Evolutionary conservation across 306 rosid species (phyloP).

Genomic region (Astragalus membranaceus): DNA sequence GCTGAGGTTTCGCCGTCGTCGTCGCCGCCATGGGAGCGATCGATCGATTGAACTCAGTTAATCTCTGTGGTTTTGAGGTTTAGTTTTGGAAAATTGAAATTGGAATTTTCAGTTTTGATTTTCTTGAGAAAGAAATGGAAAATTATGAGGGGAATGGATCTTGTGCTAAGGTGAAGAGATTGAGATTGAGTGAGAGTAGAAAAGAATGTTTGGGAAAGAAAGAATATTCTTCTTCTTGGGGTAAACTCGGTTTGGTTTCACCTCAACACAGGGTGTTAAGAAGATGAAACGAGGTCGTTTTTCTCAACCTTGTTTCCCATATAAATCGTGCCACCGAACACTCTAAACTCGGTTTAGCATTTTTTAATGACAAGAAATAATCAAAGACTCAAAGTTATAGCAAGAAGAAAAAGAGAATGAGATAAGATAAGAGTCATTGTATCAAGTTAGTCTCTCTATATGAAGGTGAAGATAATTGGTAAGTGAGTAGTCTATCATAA

Average conservation of each 20-base stretch:
- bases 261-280: background rate
- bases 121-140: slow-evolving; percentile 20
- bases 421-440: too few species aligned
- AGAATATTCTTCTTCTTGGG: background rate
- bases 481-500: too few species aligned
- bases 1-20: slow-evolving; percentile 72
- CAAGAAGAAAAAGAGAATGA: too few species aligned
- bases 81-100: background rate
- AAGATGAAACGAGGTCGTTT: background rate
- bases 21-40: background rate
- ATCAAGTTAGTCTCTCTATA: too few species aligned
- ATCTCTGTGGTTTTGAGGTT: background rate
- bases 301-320: too few species aligned
- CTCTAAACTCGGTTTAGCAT: too few species aligned
- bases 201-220: background rate
- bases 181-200: background rate
- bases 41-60: background rate
- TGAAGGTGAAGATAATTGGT: too few species aligned
- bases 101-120: background rate
- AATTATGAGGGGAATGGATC: background rate
- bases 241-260: background rate
- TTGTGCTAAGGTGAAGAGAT: background rate
- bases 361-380: too few species aligned
- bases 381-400: too few species aligned
- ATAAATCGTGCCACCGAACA: background rate